Base-by-base conservation (phyloP, 495 filamentous ascomycete species). In the Neurospora cerealis region DNA sequence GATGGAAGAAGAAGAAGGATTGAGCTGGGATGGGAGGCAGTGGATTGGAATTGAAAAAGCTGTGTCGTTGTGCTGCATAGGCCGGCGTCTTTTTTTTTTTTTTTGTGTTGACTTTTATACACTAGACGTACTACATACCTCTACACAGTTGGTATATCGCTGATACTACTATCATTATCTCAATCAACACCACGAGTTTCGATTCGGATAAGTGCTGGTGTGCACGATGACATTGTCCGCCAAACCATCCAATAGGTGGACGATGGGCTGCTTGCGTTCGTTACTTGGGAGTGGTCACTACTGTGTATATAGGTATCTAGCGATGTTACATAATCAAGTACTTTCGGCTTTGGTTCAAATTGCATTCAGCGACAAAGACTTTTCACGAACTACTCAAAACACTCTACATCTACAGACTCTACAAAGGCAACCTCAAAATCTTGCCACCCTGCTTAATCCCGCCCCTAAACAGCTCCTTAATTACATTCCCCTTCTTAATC, bases 391-490 rank as follows among this genome's bases (percentile, higher is more conserved):
- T 13, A 5, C 9, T 24, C 21, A 24, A 24, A 24, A 54, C 3
- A 21, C 15, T 42, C 42, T 46, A 46, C 42, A 3, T 19, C 42
- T 42, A 39, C 38, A 4, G 5, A 41, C 28, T 76, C 72, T 69
- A 73, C 48, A 28, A 74, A 73, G 80, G 84, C 73, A 86, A 72
- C 72, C 82, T 82, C 72, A 86, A 36, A 38, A 85, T 83, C 71
- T 83, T 76, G 9, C 84, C 79, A n/a, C 83, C 75, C 70, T 77
- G 79, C 54, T 77, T 82, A 40, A 92, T 87, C 0, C 88, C 90
- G 5, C 91, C 91, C 72, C 91, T 79, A 73, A 95, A 95, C 77
- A 95, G 83, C 77, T 97, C 93, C 10, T 83, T 83, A 38, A 98
- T 87, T 10, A 98, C 87, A 62, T 82, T 90, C 5, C 95, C 93